A percentile compares a stretch with the other conserved stretches of the same genome.
Conservation (phyloP, 1,284 basidiomycete species). For the Sanghuangporus baumii region DNA sequence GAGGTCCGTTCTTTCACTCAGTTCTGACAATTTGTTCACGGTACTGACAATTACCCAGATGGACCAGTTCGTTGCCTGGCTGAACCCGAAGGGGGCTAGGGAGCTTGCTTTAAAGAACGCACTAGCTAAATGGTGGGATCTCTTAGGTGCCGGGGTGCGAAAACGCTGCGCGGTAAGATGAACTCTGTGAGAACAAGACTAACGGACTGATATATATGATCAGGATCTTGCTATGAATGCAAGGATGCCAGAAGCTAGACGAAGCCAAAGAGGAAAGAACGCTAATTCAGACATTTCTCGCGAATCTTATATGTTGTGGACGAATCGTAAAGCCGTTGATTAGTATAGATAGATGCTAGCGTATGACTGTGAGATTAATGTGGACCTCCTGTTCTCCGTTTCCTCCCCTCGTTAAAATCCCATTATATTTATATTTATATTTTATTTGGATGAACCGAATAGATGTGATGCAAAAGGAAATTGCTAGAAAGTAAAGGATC, state of each 20-base stretch:
- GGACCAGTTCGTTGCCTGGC: constrained; percentile 80
- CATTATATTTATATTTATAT: too few relatives aligned
- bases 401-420: too few relatives aligned
- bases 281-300: constrained; percentile 56
- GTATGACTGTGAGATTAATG: too few relatives aligned
- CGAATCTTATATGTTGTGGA: constrained; percentile 81
- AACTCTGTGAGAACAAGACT: not conserved
- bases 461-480: not conserved
- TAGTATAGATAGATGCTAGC: constrained; percentile 2
- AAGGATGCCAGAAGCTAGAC: constrained; percentile 68
- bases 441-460: too few relatives aligned
- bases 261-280: constrained; percentile 66
- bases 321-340: constrained; percentile 62
- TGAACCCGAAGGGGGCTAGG: constrained; percentile 86
- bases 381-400: too few relatives aligned
- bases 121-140: constrained; percentile 80
- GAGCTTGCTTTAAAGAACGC: constrained; percentile 80
- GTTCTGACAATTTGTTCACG: not conserved
- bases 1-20: constrained; percentile 49
- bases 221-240: constrained; percentile 65
- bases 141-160: constrained; percentile 79
- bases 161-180: constrained; percentile 62
- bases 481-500: not conserved
- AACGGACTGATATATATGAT: not conserved
- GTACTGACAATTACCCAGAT: constrained; percentile 42